These are phyloP conservation scores for Cladophialophora psammophila DNA, from an alignment of 2,329 filamentous ascomycete genomes.

Conservation along the genomic window DNA sequence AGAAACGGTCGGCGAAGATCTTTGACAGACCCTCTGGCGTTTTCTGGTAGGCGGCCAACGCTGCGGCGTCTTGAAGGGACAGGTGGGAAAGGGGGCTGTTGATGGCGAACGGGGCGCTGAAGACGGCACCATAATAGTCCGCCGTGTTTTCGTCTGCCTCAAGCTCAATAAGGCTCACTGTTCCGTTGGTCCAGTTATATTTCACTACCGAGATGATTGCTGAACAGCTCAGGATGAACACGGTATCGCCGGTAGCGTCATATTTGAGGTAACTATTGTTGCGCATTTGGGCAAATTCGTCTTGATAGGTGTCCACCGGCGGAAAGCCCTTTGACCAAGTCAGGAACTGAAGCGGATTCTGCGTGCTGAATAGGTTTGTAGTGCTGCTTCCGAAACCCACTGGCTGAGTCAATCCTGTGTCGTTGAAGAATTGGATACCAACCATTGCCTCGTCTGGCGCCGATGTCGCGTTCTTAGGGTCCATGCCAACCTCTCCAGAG, in stretches of 20 bases:
- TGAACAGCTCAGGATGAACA: slow-evolving; percentile 37
- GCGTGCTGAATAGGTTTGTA: slow-evolving; percentile 28
- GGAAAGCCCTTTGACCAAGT: slow-evolving; percentile 39
- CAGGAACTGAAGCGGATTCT: slow-evolving; percentile 35
- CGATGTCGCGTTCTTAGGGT: slow-evolving; percentile 21
- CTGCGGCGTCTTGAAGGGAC: slow-evolving; percentile 30
- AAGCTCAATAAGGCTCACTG: slow-evolving; percentile 21
- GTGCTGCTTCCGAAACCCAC: slow-evolving; percentile 29
- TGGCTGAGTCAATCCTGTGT: slow-evolving; percentile 24
- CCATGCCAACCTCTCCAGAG: slow-evolving; percentile 34
- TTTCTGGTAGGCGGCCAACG: slow-evolving; percentile 25
- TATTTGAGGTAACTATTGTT: slow-evolving; percentile 25
- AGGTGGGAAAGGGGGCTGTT: slow-evolving; percentile 32
- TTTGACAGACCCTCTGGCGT: slow-evolving; percentile 25
- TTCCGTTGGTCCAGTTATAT: slow-evolving; percentile 36
- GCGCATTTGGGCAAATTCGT: slow-evolving; percentile 32
- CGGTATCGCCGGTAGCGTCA: slow-evolving; percentile 32
- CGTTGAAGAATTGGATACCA: slow-evolving; percentile 39
- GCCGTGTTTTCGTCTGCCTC: slow-evolving; percentile 20
- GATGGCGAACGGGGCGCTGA: slow-evolving; percentile 33
- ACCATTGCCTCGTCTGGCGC: slow-evolving; percentile 28
- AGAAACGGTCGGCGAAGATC: slow-evolving; percentile 33
- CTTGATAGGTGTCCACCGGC: slow-evolving; percentile 31
- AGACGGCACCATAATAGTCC: slow-evolving; percentile 34
- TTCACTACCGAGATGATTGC: slow-evolving; percentile 31